Conservation (phyloP, 129 eudicot genomes). For the Flaveria trinervia region DNA sequence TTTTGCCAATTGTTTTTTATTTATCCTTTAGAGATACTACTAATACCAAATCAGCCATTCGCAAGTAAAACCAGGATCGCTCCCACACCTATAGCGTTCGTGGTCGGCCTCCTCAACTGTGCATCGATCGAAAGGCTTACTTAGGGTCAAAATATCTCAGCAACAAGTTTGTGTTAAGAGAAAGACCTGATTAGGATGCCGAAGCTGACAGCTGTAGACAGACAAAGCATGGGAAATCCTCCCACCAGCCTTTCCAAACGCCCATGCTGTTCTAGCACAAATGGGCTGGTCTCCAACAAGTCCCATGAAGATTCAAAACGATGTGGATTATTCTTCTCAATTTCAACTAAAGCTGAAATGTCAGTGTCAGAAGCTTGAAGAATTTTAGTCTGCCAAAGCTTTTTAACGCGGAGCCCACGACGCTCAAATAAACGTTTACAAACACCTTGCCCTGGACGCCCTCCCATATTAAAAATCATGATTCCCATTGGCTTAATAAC, state of each 20-base stretch:
- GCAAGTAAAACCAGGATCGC: too few species aligned
- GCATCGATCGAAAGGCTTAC: too few species aligned
- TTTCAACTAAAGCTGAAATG: slow-evolving; percentile 91
- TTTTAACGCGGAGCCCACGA: slow-evolving; percentile 84
- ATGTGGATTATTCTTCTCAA: slow-evolving; percentile 92
- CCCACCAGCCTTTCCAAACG: slow-evolving; percentile 96
- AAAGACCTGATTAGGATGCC: slow-evolving; percentile 84
- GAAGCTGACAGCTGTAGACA: slow-evolving; percentile 89
- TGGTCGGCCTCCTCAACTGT: too few species aligned
- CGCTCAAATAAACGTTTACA: slow-evolving; percentile 93
- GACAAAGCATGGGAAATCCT: slow-evolving; percentile 94
- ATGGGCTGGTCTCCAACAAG: slow-evolving; percentile 94
- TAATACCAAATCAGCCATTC: background rate
- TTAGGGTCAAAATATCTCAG: too few species aligned
- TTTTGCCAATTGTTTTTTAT: background rate
- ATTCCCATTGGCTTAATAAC: slow-evolving; percentile 92
- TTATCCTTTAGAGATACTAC: background rate
- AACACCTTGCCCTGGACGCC: slow-evolving; percentile 98
- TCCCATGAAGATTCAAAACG: slow-evolving; percentile 99
- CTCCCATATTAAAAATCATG: slow-evolving; percentile 98
- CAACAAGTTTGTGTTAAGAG: background rate
- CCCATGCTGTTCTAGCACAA: slow-evolving; percentile 99
- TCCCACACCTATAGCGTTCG: too few species aligned
- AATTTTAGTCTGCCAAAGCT: slow-evolving; percentile 95
- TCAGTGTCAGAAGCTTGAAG: slow-evolving; percentile 98